Evolutionary conservation across 1,284 basidiomycete genomes (phyloP).

Genomic region (Cryptococcus sp.): DNA sequence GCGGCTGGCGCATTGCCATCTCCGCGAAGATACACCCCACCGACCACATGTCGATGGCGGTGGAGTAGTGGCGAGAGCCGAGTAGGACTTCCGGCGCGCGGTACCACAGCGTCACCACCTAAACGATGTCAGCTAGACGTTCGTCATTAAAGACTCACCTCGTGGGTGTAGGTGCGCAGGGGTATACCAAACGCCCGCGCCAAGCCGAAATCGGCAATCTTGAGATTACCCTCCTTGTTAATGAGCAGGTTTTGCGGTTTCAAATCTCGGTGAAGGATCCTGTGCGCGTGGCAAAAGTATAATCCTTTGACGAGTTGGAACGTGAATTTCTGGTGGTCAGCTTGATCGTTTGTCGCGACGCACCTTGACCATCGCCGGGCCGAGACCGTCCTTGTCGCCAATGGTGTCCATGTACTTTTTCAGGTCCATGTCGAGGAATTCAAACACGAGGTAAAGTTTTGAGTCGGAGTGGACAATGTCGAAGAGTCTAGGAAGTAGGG

Average conservation of each 20-base stretch:
- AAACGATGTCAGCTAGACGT: background rate
- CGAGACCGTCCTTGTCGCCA: conserved; percentile 91
- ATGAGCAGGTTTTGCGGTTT: conserved; percentile 98
- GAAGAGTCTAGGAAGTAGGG: conserved; percentile 73
- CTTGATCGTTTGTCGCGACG: conserved; percentile 56
- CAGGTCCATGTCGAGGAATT: conserved; percentile 97
- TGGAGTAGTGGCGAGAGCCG: conserved; percentile 95
- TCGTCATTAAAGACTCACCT: conserved; percentile 60
- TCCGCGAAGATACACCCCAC: conserved; percentile 99
- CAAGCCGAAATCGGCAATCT: conserved; percentile 94
- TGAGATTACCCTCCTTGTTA: conserved; percentile 84
- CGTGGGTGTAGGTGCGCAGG: conserved; percentile 95
- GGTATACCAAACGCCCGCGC: conserved; percentile 97
- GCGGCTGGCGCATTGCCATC: conserved; percentile 74
- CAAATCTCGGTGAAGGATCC: conserved; percentile 94
- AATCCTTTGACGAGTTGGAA: conserved; percentile 96
- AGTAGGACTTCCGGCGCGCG: conserved; percentile 97
- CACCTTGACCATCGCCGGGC: conserved; percentile 88
- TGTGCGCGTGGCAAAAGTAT: conserved; percentile 98
- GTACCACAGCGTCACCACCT: conserved; percentile 99
- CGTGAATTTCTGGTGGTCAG: conserved; percentile 48
- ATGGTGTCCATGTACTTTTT: conserved; percentile 99
- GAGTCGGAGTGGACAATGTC: conserved; percentile 99
- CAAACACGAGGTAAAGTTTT: conserved; percentile 97
- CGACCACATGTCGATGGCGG: conserved; percentile 98